Evolutionary conservation across 768 basidiomycete species (phyloP).

Genomic region (Sutorius australiensis): DNA sequence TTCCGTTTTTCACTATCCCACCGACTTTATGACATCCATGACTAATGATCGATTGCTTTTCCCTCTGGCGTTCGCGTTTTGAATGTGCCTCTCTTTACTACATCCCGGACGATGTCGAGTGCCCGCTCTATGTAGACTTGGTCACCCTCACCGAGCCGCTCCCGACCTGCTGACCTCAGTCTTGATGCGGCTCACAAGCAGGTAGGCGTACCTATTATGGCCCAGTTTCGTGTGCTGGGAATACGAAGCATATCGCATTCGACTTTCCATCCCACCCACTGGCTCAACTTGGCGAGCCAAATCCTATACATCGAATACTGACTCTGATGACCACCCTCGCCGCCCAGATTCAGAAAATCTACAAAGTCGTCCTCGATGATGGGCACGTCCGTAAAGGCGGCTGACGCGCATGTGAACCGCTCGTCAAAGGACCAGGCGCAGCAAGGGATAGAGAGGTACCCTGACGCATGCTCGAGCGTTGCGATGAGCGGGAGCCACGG

Average conservation of each 20-base stretch:
- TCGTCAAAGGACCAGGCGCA: slow-evolving; percentile 82
- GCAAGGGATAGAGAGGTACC: slow-evolving; percentile 85
- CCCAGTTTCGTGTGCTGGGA: slow-evolving; percentile 93
- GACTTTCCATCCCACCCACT: slow-evolving; percentile 78
- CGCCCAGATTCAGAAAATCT: slow-evolving; percentile 54
- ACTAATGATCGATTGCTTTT: slow-evolving; percentile 39
- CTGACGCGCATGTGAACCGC: slow-evolving; percentile 51
- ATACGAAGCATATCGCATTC: slow-evolving; percentile 87
- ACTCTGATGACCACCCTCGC: slow-evolving; percentile 56
- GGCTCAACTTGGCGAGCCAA: slow-evolving; percentile 74
- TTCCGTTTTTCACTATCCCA: slow-evolving; percentile 14
- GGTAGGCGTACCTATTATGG: slow-evolving; percentile 65
- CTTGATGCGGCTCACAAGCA: background rate
- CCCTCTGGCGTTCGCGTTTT: slow-evolving; percentile 71
- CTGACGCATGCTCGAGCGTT: slow-evolving; percentile 53
- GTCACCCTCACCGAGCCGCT: slow-evolving; percentile 18
- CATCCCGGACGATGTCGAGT: slow-evolving; percentile 49
- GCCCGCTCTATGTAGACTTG: slow-evolving; percentile 36
- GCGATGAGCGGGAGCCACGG: slow-evolving; percentile 90
- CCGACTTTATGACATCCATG: slow-evolving; percentile 3
- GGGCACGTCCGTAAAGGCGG: slow-evolving; percentile 24
- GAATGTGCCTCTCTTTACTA: slow-evolving; percentile 64
- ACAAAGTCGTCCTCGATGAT: slow-evolving; percentile 29
- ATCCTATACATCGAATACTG: slow-evolving; percentile 82
- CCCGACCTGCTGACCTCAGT: slow-evolving; percentile 19